Base-by-base conservation (phyloP, 1,284 basidiomycete species). In the Melampsora occidentalis region DNA sequence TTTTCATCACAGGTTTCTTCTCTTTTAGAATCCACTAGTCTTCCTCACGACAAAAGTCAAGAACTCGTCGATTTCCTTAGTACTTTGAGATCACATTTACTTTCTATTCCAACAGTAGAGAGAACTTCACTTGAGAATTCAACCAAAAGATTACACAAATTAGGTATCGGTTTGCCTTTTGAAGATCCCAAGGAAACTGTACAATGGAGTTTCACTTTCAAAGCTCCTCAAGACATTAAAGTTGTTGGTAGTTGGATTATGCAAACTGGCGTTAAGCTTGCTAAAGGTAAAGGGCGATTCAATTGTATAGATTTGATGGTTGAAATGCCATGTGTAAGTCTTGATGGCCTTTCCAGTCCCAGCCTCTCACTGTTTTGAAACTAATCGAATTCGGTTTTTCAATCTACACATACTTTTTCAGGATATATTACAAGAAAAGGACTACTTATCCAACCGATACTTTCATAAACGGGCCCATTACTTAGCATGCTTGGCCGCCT, bases 401-500 rank as follows among this genome's bases (percentile, higher is more conserved):
- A 6, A 22, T 66, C 12, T n/a, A 12, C 33, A 48, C 51, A 51
- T 25, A 39, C 31, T 25, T 62, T 78, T 78, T 3, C 80, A 93
- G 89, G 81, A 80, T 62, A 84, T 97, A 33, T 94, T 99, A 81
- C 93, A 97, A 84, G 92, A 95, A 80, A 99, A 98, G 83, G 96
- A 99, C 82, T 92, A 94, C 79, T 85, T 94, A 73, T 91, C 95
- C 81, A 88, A 89, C 48, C 89, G 97, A 22, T 95, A 92, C 83
- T 95, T 96, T 82, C 91, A 96, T 83, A 99, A 99, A 83, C 87
- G 92, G 61, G 90, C 92, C 0, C 95, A 91, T 82, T 99, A 94
- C 84, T 87, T 98, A 16, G 90, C 94, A 9, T 88, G 88, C 3
- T 85, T 99, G 69, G 92, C 91, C 2, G 86, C 88, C 10, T 87